phyloP scores from a whole-genome alignment of 257 asterid species.

The Perilla frutescens region DNA sequence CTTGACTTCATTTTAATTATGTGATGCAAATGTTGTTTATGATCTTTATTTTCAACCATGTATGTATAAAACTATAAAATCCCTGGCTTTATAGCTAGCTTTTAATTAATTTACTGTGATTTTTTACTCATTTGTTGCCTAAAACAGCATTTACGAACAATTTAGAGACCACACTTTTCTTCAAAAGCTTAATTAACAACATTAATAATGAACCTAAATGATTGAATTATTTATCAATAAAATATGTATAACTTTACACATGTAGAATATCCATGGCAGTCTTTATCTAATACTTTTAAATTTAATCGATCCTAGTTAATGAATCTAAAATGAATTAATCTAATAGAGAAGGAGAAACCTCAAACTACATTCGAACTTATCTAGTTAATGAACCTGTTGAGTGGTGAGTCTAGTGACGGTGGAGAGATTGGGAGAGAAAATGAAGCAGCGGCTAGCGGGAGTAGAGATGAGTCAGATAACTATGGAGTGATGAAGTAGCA shows the following conservation, averaged over 20 bases:
- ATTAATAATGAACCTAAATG: not conserved
- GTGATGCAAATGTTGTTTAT: conserved; percentile 17
- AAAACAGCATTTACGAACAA: not conserved
- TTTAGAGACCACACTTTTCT: conserved; percentile 10
- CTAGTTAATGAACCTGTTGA: too few species aligned
- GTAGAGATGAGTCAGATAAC: too few species aligned
- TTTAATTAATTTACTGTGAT: conserved; percentile 10
- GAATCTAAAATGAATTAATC: not conserved
- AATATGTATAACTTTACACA: not conserved
- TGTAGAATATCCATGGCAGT: conserved; percentile 8
- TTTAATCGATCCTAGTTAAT: conserved; percentile 3
- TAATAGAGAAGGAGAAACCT: not conserved
- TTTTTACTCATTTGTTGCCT: conserved; percentile 32
- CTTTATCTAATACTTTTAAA: conserved; percentile 39
- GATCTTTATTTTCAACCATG: conserved; percentile 37
- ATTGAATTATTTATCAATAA: too few species aligned
- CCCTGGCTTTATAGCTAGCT: not conserved
- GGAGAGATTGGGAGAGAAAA: too few species aligned
- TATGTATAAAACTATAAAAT: conserved; percentile 17
- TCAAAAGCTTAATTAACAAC: conserved; percentile 4
- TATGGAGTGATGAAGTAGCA: too few species aligned
- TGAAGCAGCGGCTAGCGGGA: too few species aligned
- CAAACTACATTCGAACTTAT: not conserved
- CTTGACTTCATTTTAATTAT: conserved; percentile 24
- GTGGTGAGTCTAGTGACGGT: too few species aligned